Conservation (phyloP, 2,329 filamentous ascomycete genomes). For the Ophiostoma perfectum region DNA sequence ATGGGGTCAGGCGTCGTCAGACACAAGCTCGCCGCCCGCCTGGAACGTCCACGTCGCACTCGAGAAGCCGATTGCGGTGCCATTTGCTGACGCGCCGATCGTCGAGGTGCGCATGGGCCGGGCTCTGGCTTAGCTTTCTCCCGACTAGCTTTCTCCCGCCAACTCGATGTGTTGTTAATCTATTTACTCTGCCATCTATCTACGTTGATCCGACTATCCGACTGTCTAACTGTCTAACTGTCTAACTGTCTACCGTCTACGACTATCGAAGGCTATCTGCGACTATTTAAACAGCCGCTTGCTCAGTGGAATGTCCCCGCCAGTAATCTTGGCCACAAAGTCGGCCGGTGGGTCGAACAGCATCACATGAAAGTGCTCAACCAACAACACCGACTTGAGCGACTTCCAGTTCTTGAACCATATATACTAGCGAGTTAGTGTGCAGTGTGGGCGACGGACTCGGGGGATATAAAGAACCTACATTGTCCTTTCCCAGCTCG, state of each 20-base stretch:
- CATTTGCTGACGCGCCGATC: slow-evolving; percentile 64
- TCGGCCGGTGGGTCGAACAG: slow-evolving; percentile 66
- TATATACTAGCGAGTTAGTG: slow-evolving; percentile 36
- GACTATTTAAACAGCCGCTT: slow-evolving; percentile 33
- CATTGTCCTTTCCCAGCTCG: slow-evolving; percentile 46
- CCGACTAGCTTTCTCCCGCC: too few species aligned
- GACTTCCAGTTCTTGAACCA: slow-evolving; percentile 90
- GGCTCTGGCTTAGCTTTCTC: not conserved
- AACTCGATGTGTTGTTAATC: not conserved
- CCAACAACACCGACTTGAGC: slow-evolving; percentile 76
- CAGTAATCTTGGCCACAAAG: slow-evolving; percentile 66
- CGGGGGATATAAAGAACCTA: slow-evolving; percentile 35
- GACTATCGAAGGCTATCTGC: not conserved
- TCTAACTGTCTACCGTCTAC: not conserved
- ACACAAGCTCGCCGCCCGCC: slow-evolving; percentile 29
- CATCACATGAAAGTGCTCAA: slow-evolving; percentile 97
- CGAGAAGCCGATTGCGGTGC: slow-evolving; percentile 69
- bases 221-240: not conserved
- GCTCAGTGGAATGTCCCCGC: slow-evolving; percentile 64
- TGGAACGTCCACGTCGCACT: slow-evolving; percentile 56
- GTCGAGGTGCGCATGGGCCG: slow-evolving; percentile 50
- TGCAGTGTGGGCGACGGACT: not conserved
- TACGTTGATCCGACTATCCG: not conserved
- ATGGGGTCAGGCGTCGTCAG: slow-evolving; percentile 34
- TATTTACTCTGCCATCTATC: not conserved